These are phyloP conservation scores for Cenchrus fungigraminus DNA, from an alignment of 176 grass and related monocot genomes.

Conservation along the genomic window DNA sequence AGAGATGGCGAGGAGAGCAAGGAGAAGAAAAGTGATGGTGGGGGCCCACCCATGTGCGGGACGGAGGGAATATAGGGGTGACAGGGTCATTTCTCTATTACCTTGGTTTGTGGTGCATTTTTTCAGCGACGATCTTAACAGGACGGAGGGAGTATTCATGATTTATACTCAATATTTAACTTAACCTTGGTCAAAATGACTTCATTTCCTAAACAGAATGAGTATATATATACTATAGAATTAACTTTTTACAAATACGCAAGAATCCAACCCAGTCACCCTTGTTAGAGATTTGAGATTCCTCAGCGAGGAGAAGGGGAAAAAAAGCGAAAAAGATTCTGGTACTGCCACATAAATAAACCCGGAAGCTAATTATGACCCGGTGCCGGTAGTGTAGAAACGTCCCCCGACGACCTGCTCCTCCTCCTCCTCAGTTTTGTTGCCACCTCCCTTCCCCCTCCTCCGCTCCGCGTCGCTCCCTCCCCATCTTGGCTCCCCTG, in stretches of 20 bases:
- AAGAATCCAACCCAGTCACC: constrained; percentile 13
- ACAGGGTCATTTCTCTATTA: no score
- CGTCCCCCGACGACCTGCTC: constrained; percentile 43
- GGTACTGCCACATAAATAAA: constrained; percentile 11
- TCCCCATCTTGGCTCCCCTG: background rate
- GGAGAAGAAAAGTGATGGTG: no score
- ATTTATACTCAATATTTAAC: no score
- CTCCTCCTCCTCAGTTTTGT: background rate
- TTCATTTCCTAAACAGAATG: no score
- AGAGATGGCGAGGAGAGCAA: no score
- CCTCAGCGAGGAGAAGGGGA: background rate
- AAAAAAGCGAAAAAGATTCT: constrained; percentile 4
- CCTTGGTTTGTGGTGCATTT: no score
- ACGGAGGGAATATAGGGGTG: no score
- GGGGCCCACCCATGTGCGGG: no score
- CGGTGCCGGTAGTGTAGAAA: constrained; percentile 5
- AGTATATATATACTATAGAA: no score
- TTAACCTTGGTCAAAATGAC: no score
- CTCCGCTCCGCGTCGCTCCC: background rate
- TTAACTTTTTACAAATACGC: background rate
- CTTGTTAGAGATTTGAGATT: background rate
- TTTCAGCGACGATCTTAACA: no score
- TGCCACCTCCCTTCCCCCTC: background rate
- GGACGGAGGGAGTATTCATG: no score
- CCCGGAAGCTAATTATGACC: constrained; percentile 21